Evolutionary conservation across 371 early-diverging fungal species (phyloP).

Genomic region (Fennellomyces sp.): DNA sequence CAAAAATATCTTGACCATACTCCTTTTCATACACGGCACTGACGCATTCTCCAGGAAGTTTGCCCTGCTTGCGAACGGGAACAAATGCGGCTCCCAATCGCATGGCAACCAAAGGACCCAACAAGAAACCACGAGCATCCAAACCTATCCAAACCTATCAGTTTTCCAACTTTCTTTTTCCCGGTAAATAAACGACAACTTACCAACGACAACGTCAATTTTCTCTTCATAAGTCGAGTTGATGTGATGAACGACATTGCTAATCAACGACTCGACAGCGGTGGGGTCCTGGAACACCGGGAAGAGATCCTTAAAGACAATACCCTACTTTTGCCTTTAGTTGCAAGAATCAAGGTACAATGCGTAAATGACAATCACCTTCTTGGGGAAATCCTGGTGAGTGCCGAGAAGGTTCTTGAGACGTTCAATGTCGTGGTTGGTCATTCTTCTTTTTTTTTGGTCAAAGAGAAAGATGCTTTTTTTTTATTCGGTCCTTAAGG

Average conservation of each 20-base stretch:
- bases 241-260: constrained; percentile 86
- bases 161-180: not conserved
- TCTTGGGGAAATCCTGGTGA: constrained; percentile 84
- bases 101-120: constrained; percentile 88
- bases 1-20: constrained; percentile 95
- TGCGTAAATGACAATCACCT: constrained; percentile 46
- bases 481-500: not conserved
- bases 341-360: not conserved
- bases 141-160: constrained; percentile 57
- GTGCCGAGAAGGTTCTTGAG: constrained; percentile 71
- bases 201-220: constrained; percentile 67
- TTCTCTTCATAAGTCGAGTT: constrained; percentile 65
- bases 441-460: constrained; percentile 18
- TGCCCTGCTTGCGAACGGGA: constrained; percentile 96
- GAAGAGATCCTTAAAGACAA: constrained; percentile 94
- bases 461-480: constrained; percentile 7
- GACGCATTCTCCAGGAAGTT: constrained; percentile 85
- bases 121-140: constrained; percentile 92
- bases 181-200: not conserved
- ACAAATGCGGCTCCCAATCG: constrained; percentile 91
- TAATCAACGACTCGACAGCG: constrained; percentile 89
- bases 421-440: constrained; percentile 53
- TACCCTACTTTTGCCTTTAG: constrained; percentile 54
- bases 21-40: constrained; percentile 88
- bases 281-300: constrained; percentile 94